Base-by-base conservation (phyloP, 192 early-diverging fungal species). In the Linderina pennispora region DNA sequence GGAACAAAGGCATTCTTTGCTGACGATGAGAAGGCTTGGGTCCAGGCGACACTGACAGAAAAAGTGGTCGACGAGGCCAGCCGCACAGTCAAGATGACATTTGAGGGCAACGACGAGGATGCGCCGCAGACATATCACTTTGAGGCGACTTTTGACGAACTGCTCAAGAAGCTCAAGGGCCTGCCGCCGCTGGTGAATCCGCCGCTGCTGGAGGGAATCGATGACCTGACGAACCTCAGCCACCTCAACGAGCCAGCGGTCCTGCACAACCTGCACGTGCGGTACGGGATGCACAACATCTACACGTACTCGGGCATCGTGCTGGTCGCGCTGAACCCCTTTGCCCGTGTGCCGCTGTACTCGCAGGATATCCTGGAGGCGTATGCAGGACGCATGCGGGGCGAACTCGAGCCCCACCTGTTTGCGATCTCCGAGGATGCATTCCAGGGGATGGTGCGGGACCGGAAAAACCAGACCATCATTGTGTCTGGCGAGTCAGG, bases 271-370 rank as follows among this genome's bases (percentile, higher is more conserved):
- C 85, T 99, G 65, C 77, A 75, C 28, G 80, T 90, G 17, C 83
- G 96, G 34, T 99, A 97, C 58, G 66, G 74, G 5, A 88, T 93
- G 62, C 80, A 92, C 60, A 87, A 88, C 59, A 99, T 99, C 62
- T 99, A 99, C 72, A 99, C 96, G 14, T 99, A 99, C 60, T 97
- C 94, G 20, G 96, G 96, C 37, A 96, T 99, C 40, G 96, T 99
- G 21, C 68, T 99, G 53, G 94, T 99, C 53, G 96, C 96, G 34
- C 87, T 92, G 58, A 99, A 99, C 53, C 96, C 96, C 3, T 99
- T 97, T 68, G 80, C 79, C 36, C 71, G 84, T 19, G 81, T 99
- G 48, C 54, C 79, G 23, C 71, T 97, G 21, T 99, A 99, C 68
- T 84, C 88, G n/a, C 86, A 86, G 34, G 89, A 95, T 50, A 86